Conservation (phyloP, 176 grass and related monocot species). For the Ampelocalamus luodianensis region DNA sequence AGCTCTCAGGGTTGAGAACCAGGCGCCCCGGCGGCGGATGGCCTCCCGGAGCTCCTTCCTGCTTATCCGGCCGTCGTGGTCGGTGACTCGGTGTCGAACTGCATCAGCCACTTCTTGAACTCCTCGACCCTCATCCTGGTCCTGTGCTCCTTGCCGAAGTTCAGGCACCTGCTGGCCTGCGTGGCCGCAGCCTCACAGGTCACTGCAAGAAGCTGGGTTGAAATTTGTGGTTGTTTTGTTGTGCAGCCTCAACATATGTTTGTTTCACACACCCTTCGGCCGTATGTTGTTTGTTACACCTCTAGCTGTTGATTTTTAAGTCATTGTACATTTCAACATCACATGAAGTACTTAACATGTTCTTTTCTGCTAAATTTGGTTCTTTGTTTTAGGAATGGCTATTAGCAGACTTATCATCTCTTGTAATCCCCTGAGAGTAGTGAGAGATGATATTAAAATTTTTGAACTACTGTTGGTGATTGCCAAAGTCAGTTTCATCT, state of each 20-base stretch:
- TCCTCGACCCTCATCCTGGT: slow-evolving; percentile 39
- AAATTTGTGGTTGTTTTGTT: no score
- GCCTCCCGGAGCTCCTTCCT: no score
- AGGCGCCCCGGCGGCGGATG: no score
- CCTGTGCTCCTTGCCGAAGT: slow-evolving; percentile 26
- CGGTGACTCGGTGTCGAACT: slow-evolving; percentile 58
- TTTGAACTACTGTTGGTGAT: neutral
- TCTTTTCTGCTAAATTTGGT: neutral
- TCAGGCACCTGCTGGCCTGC: slow-evolving; percentile 4
- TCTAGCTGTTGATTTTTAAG: neutral
- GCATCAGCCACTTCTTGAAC: slow-evolving; percentile 62
- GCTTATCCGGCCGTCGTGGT: slow-evolving; percentile 61
- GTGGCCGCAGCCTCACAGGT: no score
- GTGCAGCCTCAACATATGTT: no score
- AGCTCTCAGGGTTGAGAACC: slow-evolving; percentile 44
- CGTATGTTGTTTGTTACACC: no score
- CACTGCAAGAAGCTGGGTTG: no score
- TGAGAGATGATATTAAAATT: neutral
- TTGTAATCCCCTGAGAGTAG: neutral
- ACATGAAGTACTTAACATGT: neutral
- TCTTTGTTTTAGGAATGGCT: neutral
- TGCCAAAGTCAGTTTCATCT: neutral
- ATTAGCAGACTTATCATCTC: neutral
- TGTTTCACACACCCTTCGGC: no score
- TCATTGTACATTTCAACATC: neutral